Conservation (phyloP, 257 asterid genomes). For the Nicotiana benthamiana region DNA sequence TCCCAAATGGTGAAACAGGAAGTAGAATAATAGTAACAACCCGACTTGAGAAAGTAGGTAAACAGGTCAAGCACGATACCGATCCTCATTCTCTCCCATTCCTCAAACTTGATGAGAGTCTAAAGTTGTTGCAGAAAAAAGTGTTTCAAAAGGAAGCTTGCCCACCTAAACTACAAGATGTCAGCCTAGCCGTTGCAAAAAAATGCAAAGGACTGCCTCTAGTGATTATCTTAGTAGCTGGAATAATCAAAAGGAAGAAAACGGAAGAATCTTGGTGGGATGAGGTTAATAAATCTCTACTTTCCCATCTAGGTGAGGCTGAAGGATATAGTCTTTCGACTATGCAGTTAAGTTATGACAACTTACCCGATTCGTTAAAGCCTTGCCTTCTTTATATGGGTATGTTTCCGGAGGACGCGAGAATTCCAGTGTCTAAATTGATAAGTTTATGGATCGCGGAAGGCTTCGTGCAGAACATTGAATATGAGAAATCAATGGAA, state of each 20-base stretch:
- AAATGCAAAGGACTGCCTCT: too few relatives aligned
- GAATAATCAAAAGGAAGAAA: background rate
- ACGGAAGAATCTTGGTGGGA: background rate
- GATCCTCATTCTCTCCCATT: too few relatives aligned
- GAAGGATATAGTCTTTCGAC: background rate
- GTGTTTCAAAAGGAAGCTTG: too few relatives aligned
- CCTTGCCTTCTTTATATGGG: slow-evolving; percentile 10
- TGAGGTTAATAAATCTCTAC: background rate
- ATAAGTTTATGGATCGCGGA: background rate
- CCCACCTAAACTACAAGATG: too few relatives aligned
- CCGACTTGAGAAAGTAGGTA: too few relatives aligned
- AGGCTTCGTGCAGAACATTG: background rate
- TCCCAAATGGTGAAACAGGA: too few relatives aligned
- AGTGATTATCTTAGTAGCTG: too few relatives aligned
- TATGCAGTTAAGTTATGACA: background rate
- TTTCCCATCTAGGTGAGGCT: background rate
- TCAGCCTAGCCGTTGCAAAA: too few relatives aligned
- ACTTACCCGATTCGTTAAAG: background rate
- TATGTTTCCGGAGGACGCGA: background rate
- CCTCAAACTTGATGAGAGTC: too few relatives aligned
- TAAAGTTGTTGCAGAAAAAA: too few relatives aligned
- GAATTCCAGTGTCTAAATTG: background rate
- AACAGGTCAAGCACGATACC: too few relatives aligned
- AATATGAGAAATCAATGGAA: background rate
- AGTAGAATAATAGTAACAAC: too few relatives aligned